A percentile compares a stretch with the other conserved stretches of the same genome.
Evolutionary conservation across 2,329 filamentous ascomycete species (phyloP).

Genomic region (Pseudogymnoascus sp.): DNA sequence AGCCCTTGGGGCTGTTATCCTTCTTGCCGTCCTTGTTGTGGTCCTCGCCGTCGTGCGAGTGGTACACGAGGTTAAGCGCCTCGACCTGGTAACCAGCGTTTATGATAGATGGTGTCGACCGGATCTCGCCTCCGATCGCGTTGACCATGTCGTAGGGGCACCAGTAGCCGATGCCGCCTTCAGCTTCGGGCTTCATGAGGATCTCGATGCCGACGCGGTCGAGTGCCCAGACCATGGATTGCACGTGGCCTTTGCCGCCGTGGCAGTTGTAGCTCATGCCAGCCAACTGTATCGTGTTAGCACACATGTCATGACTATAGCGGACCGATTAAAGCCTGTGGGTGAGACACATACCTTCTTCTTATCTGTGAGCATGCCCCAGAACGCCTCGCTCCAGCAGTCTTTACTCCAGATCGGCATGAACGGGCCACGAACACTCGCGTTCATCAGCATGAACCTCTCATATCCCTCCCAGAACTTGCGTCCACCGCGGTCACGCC

Average conservation of each 20-base stretch:
- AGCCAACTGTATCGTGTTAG: neutral
- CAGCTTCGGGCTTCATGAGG: conserved; percentile 27
- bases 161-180: conserved; percentile 6
- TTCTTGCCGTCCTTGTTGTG: conserved; percentile 6
- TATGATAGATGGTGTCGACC: neutral
- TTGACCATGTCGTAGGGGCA: conserved; percentile 9
- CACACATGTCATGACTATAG: neutral
- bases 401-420: conserved; percentile 10
- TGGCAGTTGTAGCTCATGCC: conserved; percentile 26
- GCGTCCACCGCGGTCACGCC: neutral
- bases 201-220: conserved; percentile 29
- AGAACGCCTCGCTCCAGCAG: conserved; percentile 11
- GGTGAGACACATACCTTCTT: conserved; percentile 13
- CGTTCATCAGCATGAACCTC: conserved; percentile 12
- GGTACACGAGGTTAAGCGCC: conserved; percentile 5
- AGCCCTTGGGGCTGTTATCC: conserved; percentile 11
- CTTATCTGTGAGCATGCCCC: neutral
- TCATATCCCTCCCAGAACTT: conserved; percentile 23
- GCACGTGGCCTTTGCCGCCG: conserved; percentile 7
- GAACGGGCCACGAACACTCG: conserved; percentile 10
- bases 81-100: conserved; percentile 6
- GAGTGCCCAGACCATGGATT: conserved; percentile 10
- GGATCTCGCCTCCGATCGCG: neutral
- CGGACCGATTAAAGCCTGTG: neutral
- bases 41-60: conserved; percentile 6